Base-by-base conservation (phyloP, 2,329 filamentous ascomycete species). In the Fonsecaea nubica region DNA sequence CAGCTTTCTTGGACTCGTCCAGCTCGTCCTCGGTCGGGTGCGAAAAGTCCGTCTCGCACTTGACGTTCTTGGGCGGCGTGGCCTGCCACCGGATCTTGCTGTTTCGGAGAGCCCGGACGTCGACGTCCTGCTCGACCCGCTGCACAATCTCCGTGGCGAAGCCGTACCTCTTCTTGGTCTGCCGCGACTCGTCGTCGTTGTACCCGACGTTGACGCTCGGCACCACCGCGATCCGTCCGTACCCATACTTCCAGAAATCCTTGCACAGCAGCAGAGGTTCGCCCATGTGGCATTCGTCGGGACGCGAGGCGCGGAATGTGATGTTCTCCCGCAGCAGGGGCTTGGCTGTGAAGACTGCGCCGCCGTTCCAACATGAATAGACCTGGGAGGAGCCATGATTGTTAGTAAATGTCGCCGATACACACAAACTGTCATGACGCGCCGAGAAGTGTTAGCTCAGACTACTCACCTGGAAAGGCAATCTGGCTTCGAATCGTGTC, bases 291-390 rank as follows among this genome's bases (percentile, higher is more conserved):
- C 86, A 88, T 72, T 88, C 86, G 1, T 64, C 67, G 4, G 75
- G 69, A n/a, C 74, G 67, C 4, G 75, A 72, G 1, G 69, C 71
- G 0, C 86, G 79, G 71, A 88, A 88, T 3, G 73, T 69, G 2
- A 87, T 73, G 7, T 76, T 76, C 0, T 76, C 70, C 15, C 79
- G 74, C 2, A 86, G 65, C 4, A 88, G 72, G 0, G 85, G 83
- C 53, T 77, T 75, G 0, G 84, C 85, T 0, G 76, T 77, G 59
- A 88, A 82, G 0, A 80, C 81, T 0, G 79, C 78, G 0, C 82
- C 84, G 4, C 86, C 87, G 66, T 88, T 87, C 86, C 86, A 88
- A 74, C 87, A 89, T 0, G 85, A 74, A 65, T 86, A 88, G 0
- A 87, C 86, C 58, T 61, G 48, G 10, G n/a, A 15, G 6, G 25